Evolutionary conservation across 1,284 basidiomycete genomes (phyloP).

Genomic region (Quambalaria eucalypti): DNA sequence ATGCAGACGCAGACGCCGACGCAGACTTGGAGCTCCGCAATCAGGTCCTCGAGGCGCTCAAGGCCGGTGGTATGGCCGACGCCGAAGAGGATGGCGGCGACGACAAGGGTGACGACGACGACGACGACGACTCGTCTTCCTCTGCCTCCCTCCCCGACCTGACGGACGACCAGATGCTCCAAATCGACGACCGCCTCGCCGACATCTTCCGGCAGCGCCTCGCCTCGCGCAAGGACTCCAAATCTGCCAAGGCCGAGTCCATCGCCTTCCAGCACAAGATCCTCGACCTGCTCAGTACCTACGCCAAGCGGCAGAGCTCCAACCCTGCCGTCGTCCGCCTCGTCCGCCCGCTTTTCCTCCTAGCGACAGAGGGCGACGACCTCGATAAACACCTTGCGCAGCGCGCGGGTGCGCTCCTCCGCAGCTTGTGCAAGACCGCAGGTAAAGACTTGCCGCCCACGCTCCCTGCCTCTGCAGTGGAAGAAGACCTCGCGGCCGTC

Average conservation of each 20-base stretch:
- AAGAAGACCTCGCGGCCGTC: conserved; percentile 58
- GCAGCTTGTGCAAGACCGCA: conserved; percentile 65
- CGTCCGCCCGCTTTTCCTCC: conserved; percentile 66
- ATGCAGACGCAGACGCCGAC: conserved; percentile 46
- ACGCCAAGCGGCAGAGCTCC: conserved; percentile 64
- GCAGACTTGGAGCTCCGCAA: conserved; percentile 59
- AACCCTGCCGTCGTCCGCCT: conserved; percentile 58
- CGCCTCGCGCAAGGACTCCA: conserved; percentile 55
- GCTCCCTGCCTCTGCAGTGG: conserved; percentile 46
- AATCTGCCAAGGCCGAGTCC: conserved; percentile 31
- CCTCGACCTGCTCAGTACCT: conserved; percentile 80
- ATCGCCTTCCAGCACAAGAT: conserved; percentile 87
- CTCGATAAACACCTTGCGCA: conserved; percentile 70
- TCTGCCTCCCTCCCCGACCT: conserved; percentile 26
- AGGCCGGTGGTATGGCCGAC: conserved; percentile 62
- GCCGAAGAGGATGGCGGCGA: conserved; percentile 47
- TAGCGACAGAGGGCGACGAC: conserved; percentile 50
- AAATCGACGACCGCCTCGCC: conserved; percentile 83
- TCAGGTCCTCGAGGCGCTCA: conserved; percentile 68
- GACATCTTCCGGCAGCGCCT: conserved; percentile 68
- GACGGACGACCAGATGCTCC: conserved; percentile 89
- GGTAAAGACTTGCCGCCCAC: conserved; percentile 50
- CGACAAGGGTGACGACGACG: conserved; percentile 48
- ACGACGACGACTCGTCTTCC: conserved; percentile 17
- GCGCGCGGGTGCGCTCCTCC: conserved; percentile 71